These are phyloP conservation scores for Aphanomyces astaci DNA, from an alignment of 352 stramenopile genomes.

Conservation along the genomic window DNA sequence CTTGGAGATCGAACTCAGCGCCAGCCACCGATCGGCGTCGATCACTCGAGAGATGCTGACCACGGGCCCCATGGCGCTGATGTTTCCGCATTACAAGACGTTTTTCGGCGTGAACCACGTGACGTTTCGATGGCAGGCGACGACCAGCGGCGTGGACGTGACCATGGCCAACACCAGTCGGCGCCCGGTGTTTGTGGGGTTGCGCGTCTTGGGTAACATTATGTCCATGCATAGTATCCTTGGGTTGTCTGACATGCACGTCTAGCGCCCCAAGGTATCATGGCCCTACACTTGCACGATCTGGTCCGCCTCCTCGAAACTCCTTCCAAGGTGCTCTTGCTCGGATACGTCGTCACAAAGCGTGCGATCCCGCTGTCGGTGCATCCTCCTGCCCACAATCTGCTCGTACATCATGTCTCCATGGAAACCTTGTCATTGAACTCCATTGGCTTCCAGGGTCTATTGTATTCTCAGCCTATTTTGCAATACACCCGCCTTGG, in stretches of 20 bases:
- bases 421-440: too few relatives aligned
- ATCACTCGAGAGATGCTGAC: constrained; percentile 17
- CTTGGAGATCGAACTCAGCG: neutral
- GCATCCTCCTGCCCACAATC: neutral
- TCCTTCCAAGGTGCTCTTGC: neutral
- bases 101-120: constrained; percentile 4
- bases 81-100: constrained; percentile 12
- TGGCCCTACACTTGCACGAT: neutral
- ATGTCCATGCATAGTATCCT: too few relatives aligned
- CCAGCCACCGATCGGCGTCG: neutral
- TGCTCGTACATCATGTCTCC: too few relatives aligned
- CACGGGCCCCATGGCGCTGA: neutral
- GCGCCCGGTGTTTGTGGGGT: constrained; percentile 3
- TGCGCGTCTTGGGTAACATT: neutral
- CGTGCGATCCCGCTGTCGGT: neutral
- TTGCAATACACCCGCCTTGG: neutral
- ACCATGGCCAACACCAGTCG: constrained; percentile 9
- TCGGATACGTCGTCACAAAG: constrained; percentile 5
- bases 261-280: constrained; percentile 3
- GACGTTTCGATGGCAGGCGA: constrained; percentile 9
- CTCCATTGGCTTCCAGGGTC: neutral
- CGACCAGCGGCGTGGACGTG: neutral
- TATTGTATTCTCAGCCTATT: constrained; percentile 16
- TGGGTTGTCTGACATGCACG: too few relatives aligned
- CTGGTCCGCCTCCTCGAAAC: neutral